Evolutionary conservation across 2,329 filamentous ascomycete species (phyloP).

Genomic region (Nemania bipapillata): DNA sequence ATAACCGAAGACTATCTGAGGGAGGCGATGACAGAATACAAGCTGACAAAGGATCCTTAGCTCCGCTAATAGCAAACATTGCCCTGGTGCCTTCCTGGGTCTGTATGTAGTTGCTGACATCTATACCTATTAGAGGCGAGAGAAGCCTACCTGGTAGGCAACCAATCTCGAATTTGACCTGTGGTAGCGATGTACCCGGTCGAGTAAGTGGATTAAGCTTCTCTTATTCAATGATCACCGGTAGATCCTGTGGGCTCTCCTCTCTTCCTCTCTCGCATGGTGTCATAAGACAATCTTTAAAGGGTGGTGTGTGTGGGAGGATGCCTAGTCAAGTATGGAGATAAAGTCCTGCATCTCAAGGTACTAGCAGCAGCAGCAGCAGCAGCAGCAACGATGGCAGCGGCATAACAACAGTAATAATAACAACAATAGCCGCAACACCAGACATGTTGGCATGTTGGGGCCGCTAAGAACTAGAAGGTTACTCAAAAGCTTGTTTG

Average conservation of each 20-base stretch:
- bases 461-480: neutral
- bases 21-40: neutral
- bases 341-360: neutral
- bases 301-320: neutral
- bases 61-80: slow-evolving; percentile 11
- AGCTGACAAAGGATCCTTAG: slow-evolving; percentile 30
- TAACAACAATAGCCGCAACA: neutral
- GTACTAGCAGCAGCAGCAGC: neutral
- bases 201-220: slow-evolving; percentile 32
- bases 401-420: neutral
- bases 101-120: slow-evolving; percentile 22
- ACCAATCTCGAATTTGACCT: slow-evolving; percentile 9
- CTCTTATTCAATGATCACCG: slow-evolving; percentile 10
- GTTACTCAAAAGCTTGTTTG: neutral
- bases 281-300: neutral
- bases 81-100: slow-evolving; percentile 8
- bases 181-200: slow-evolving; percentile 35
- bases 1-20: slow-evolving; percentile 9
- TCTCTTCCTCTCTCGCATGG: slow-evolving; percentile 2
- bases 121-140: slow-evolving; percentile 16
- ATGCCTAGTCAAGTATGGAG: neutral
- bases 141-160: neutral
- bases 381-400: neutral
- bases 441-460: neutral
- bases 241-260: slow-evolving; percentile 6